Evolutionary conservation across 1,139 yeast genomes (phyloP).

Genomic region (Candida tunisiensis): DNA sequence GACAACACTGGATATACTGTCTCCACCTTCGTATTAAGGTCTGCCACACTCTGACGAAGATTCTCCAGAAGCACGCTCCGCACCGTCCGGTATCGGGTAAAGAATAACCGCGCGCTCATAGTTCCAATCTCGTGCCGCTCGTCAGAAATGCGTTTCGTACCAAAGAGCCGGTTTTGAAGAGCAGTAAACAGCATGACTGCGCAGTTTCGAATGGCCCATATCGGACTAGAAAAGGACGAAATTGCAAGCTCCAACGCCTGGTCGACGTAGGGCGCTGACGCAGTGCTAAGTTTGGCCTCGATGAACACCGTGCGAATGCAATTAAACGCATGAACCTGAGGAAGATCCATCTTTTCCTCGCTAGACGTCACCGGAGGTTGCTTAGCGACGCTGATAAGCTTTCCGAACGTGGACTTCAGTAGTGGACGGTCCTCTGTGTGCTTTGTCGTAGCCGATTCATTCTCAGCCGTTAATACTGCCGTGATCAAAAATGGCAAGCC

Average conservation of each 20-base stretch:
- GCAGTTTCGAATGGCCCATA: constrained; percentile 85
- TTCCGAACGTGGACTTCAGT: constrained; percentile 31
- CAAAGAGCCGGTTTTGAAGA: constrained; percentile 63
- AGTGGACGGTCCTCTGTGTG: constrained; percentile 7
- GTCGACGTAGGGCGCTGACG: constrained; percentile 36
- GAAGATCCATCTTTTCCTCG: constrained; percentile 45
- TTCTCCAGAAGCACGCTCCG: constrained; percentile 29
- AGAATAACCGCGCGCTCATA: constrained; percentile 49
- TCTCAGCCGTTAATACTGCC: constrained; percentile 48
- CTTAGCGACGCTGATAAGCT: constrained; percentile 35
- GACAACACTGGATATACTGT: constrained; percentile 62
- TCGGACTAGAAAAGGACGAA: constrained; percentile 38
- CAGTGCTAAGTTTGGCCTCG: constrained; percentile 45
- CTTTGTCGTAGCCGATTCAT: constrained; percentile 14
- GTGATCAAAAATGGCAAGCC: constrained; percentile 72
- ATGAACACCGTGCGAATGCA: constrained; percentile 59
- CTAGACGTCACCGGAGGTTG: constrained; percentile 26
- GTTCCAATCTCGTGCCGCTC: constrained; percentile 17
- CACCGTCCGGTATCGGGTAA: constrained; percentile 40
- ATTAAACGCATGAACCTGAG: constrained; percentile 90
- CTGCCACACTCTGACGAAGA: constrained; percentile 12
- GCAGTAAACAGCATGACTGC: constrained; percentile 88
- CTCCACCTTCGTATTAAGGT: constrained; percentile 22
- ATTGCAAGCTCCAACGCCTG: constrained; percentile 45
- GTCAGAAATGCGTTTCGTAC: constrained; percentile 26